Base-by-base conservation (phyloP, 257 asterid genomes). In the Handroanthus guayacan region DNA sequence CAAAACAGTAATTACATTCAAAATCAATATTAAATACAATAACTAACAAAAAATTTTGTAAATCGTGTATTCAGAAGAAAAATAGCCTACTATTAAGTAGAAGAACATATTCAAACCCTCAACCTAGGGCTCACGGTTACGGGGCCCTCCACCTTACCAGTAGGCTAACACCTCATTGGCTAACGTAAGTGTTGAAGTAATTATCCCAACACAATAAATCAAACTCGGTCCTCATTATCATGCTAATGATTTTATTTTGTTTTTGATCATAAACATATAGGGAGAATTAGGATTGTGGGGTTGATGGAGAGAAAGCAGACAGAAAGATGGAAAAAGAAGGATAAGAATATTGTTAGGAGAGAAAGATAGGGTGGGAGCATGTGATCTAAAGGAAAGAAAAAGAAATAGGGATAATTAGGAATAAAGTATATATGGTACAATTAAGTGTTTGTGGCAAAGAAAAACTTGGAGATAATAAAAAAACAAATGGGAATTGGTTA, bases 321-420 rank as follows among this genome's bases (percentile, higher is more conserved):
- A 72, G 61, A 73, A 71, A 79, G 75, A 68, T 45, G 47, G 54
- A 56, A 78, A 81, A 82, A 69, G 74, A 65, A 66, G 71, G 90
- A 82, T 83, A 79, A 82, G 86, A 81, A 89, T 84, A 86, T 76
- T 84, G 75, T 67, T 48, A 78, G 75, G 67, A 76, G 79, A 75
- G 81, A 86, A 82, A 71, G 68, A 16, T 77, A 82, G 17, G 73
- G 83, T 71, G 84, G 87, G 84, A 81, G 89, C 95, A 86, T 89
- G 92, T 87, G 92, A 87, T 86, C 77, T 77, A 80, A 86, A 81
- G 82, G 54, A 72, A 71, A 68, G 41, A 81, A 80, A 82, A 62
- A 62, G 47, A 75, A 58, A 44, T 72, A 52, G 82, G 72, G 75
- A 20, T 69, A 1, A 41, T 76, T 50, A 62, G 62, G 83, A 77